Conservation (phyloP, 2,329 filamentous ascomycete genomes). For the Colletotrichum kahawae region DNA sequence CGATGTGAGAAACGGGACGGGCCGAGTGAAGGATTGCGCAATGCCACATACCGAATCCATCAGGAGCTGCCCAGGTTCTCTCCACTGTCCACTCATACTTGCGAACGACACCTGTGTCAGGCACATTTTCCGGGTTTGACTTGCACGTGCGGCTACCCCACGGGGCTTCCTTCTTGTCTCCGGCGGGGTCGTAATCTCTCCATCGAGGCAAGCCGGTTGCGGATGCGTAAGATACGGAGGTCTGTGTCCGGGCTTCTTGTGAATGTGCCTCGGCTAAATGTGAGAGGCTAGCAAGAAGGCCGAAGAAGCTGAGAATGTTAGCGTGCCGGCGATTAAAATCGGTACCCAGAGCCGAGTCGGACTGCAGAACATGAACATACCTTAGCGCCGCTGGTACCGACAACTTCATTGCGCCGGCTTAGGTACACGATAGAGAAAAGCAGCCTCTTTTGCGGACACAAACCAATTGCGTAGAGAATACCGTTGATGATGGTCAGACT, state of each 20-base stretch:
- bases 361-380: not conserved
- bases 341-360: not conserved
- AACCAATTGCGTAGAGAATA: not conserved
- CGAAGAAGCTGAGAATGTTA: not conserved
- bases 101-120: slow-evolving; percentile 8
- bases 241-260: not conserved
- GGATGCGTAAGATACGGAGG: not conserved
- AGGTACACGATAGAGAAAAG: not conserved
- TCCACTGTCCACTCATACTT: slow-evolving; percentile 16
- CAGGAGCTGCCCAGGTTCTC: not conserved
- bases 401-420: not conserved
- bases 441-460: not conserved
- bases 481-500: not conserved
- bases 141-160: slow-evolving; percentile 5
- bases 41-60: slow-evolving; percentile 10
- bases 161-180: not conserved
- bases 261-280: not conserved
- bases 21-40: not conserved
- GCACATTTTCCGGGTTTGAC: slow-evolving; percentile 10
- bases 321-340: not conserved
- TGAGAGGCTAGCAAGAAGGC: not conserved
- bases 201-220: not conserved
- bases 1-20: not conserved
- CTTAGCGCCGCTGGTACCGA: not conserved
- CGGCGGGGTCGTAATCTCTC: not conserved